Base-by-base conservation (phyloP, 495 filamentous ascomycete genomes). In the Lindgomyces ingoldianus region DNA sequence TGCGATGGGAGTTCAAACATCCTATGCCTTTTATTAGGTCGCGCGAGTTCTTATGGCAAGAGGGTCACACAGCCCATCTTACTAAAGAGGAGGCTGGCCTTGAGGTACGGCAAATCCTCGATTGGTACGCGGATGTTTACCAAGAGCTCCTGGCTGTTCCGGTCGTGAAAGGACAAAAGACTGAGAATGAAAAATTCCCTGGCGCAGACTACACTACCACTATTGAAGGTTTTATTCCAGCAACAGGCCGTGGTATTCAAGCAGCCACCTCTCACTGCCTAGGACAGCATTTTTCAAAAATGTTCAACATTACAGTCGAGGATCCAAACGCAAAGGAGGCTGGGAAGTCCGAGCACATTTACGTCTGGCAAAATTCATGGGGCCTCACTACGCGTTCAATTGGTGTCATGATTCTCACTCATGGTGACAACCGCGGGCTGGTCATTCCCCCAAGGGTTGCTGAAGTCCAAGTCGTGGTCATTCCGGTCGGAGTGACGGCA, bases 331-430 rank as follows among this genome's bases (percentile, higher is more conserved):
- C 81, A 51, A 91, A 91, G 75, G 83, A 86, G 36, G 73, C 63
- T 25, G 91, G 86, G 44, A 88, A 93, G 73, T 57, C 67, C 25
- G 61, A 85, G 81, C 84, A 88, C 60, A 75, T 96, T 58, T 74
- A 91, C 69, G 92, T 98, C 25, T 98, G 92, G 91, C 94, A 98
- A 74, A 98, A 98, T 80, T 96, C 91, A 4, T 98, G 94, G 94
- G 54, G 42, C 27, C 54, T 57, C 12, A 39, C 51, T 2, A 55
- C 51, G 41, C 51, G 51, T 9, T 39, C 33, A 10, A 93, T 98
- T 69, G 93, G 93, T 76, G 91, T 98, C 72, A 97, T 97, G 92
- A 89, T 96, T 68, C 95, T 98, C 87, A 90, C 93, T 59, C 94
- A 98, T 80, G 85, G 91, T 73, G 94, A 98, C 75, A 87, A 98